Evolutionary conservation across 257 asterid genomes (phyloP).

Genomic region (Avicennia marina): DNA sequence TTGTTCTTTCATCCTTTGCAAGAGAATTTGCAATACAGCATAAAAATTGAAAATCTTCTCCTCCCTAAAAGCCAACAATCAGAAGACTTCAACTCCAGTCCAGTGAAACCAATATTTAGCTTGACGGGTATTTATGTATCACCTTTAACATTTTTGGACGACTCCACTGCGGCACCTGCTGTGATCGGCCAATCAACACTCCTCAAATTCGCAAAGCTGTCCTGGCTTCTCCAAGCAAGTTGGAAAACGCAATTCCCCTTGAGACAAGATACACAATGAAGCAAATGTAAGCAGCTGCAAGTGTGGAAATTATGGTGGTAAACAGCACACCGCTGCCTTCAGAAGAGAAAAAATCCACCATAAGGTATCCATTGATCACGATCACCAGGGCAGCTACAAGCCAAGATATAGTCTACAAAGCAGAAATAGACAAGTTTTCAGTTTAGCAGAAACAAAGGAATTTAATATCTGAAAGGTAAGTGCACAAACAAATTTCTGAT

Average conservation of each 20-base stretch:
- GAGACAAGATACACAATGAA: constrained; percentile 57
- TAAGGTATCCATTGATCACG: constrained; percentile 60
- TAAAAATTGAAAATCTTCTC: too few relatives aligned
- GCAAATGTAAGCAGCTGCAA: constrained; percentile 47
- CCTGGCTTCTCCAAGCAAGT: constrained; percentile 31
- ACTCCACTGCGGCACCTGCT: too few relatives aligned
- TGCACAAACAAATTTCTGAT: background rate
- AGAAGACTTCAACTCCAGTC: too few relatives aligned
- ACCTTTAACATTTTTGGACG: too few relatives aligned
- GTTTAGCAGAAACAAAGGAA: background rate
- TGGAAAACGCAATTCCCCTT: constrained; percentile 35
- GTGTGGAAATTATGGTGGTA: constrained; percentile 27
- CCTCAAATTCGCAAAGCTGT: constrained; percentile 20
- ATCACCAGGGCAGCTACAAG: constrained; percentile 62
- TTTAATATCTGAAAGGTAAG: background rate
- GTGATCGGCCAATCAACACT: too few relatives aligned
- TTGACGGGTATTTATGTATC: too few relatives aligned
- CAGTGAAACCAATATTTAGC: too few relatives aligned
- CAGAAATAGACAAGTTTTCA: constrained; percentile 8
- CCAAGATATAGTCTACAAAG: constrained; percentile 52
- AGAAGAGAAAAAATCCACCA: constrained; percentile 58
- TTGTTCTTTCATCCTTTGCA: too few relatives aligned
- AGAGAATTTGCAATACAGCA: too few relatives aligned
- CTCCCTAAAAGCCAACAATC: too few relatives aligned
- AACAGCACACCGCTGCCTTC: constrained; percentile 46